Conservation (phyloP, 129 eudicot species). For the Centella asiatica region DNA sequence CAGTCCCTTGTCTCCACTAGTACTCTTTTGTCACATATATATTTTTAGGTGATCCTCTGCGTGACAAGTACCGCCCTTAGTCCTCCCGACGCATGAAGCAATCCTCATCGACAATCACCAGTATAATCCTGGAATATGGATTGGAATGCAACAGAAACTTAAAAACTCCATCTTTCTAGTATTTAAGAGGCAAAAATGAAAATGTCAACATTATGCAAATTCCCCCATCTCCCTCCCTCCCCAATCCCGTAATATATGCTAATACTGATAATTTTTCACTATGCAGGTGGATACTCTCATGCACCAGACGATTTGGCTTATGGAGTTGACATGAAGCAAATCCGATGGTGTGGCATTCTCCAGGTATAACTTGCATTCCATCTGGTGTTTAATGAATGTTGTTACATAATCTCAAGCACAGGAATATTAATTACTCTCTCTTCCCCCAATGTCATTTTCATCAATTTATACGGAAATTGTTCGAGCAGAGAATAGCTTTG, state of each 20-base stretch:
- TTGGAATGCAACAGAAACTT: too few relatives aligned
- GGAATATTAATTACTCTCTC: not conserved
- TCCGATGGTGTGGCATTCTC: slow-evolving; percentile 88
- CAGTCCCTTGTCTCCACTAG: too few relatives aligned
- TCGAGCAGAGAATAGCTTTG: slow-evolving; percentile 81
- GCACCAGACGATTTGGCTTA: slow-evolving; percentile 56
- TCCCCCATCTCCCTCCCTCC: too few relatives aligned
- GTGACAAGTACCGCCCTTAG: too few relatives aligned
- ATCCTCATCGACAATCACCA: too few relatives aligned
- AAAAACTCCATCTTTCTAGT: too few relatives aligned
- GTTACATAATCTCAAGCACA: not conserved
- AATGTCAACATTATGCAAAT: too few relatives aligned
- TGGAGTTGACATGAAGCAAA: slow-evolving; percentile 66
- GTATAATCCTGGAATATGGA: too few relatives aligned
- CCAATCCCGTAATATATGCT: too few relatives aligned
- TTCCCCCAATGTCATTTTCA: not conserved
- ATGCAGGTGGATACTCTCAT: slow-evolving; percentile 79
- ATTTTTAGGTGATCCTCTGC: not conserved
- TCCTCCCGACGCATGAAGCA: too few relatives aligned
- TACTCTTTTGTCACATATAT: not conserved
- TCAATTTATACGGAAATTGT: slow-evolving; percentile 6
- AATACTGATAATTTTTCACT: too few relatives aligned
- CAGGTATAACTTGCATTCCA: slow-evolving; percentile 36
- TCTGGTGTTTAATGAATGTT: not conserved
- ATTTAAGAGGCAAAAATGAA: too few relatives aligned